Evolutionary conservation across 2,329 filamentous ascomycete species (phyloP).

Genomic region (Hyphodiscus sp.): DNA sequence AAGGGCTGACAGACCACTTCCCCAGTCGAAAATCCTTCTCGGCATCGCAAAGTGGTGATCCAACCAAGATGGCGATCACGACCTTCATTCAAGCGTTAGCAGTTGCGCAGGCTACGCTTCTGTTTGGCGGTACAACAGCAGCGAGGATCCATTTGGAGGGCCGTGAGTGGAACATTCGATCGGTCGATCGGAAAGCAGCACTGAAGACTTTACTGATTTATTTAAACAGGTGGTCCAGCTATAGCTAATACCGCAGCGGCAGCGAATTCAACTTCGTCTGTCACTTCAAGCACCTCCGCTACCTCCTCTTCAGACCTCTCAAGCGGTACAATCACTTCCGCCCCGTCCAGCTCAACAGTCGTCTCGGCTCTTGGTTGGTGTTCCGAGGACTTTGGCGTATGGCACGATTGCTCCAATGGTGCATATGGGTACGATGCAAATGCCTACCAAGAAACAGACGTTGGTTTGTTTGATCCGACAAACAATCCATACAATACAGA

Average conservation of each 20-base stretch:
- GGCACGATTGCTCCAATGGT: neutral
- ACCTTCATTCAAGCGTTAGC: neutral
- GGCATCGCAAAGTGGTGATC: neutral
- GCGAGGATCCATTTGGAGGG: neutral
- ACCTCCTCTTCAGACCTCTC: neutral
- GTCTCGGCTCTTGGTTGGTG: neutral
- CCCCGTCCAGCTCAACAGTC: neutral
- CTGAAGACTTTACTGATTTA: too few species aligned
- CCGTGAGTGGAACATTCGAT: neutral
- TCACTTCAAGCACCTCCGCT: too few species aligned
- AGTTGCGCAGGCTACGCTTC: neutral
- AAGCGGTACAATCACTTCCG: neutral
- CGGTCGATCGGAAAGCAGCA: neutral
- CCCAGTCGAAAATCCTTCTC: neutral
- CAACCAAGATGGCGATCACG: neutral
- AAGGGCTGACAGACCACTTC: neutral
- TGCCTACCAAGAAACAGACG: too few species aligned
- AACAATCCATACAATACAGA: neutral
- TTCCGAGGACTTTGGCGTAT: neutral
- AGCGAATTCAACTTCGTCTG: too few species aligned
- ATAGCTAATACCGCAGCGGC: neutral
- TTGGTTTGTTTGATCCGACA: too few species aligned
- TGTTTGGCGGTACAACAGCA: neutral
- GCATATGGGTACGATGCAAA: neutral
- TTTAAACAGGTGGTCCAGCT: neutral